Base-by-base conservation (phyloP, 1,139 yeast genomes). In the Hansenula anomala region DNA sequence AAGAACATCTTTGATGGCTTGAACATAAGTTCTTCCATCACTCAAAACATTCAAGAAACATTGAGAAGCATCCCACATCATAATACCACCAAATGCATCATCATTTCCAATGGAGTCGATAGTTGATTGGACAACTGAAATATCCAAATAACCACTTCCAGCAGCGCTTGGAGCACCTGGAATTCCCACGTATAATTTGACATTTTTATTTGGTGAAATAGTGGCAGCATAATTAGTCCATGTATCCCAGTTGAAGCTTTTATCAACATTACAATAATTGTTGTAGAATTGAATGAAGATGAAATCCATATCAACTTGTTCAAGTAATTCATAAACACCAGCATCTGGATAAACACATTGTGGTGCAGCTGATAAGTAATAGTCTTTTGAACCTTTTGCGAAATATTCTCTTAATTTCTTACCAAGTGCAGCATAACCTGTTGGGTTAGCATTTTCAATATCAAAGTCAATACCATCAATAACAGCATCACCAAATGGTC, bases 341-440 rank as follows among this genome's bases (percentile, higher is more conserved):
- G 82, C 88, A 66, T 90, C 97, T 17, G 97, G 97, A 59, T 80
- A 86, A 16, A 82, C 85, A 67, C 97, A 90, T 67, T 90, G 97
- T 20, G 97, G 97, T 47, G 97, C 95, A 46, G 96, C 96, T 38
- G 95, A 78, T 36, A 90, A 67, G 60, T 85, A 89, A 65, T 85
- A 90, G 14, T 62, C 55, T 60, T 76, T 81, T 17, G 84, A 69
- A 52, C 80, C 81, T 18, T 66, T 58, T 17, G 66, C 65, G 53
- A 75, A 87, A 44, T 75, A 66, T 13, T 58, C 52, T 66, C 92
- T 80, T 54, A 90, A 70, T 43, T 71, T 71, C 11, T 60, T 69
- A 20, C 78, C 87, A 44, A 82, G 63, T 26, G 87, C 82, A 38
- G 74, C 74, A 46, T 76, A 76, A 23, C 90, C 90, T 4, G 66